Base-by-base conservation (phyloP, 768 basidiomycete genomes). In the Calocybe cyanea region DNA sequence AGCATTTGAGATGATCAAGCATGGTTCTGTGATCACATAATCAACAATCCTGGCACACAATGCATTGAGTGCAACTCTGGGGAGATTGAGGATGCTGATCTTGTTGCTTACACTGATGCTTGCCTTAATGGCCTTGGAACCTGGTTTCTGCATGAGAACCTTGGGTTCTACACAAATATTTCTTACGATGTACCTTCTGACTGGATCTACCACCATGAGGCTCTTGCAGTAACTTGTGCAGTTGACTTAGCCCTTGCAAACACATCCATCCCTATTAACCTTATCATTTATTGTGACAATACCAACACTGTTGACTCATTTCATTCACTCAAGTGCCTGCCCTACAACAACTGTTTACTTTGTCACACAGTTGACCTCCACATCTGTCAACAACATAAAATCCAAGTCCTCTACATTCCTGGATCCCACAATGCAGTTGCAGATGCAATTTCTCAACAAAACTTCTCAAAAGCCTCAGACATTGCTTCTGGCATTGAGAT, bases 201-300 rank as follows among this genome's bases (percentile, higher is more conserved):
- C 3, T 25, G 40, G 2, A 67, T 65, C 17, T 65, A 63, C 47
- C 62, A 43, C 25, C 49, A 52, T 5, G 61, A 67, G 40, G 63
- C 61, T 0, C 40, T 61, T 1, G 43, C 51, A n/a, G 56, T 65
- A 4, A 35, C 18, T 11, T 53, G 31, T 2, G 51, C 55, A 0
- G 23, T 60, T 1, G 7, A 35, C 19, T 54, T 4, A 6, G 50
- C 18, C 42, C n/a, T 28, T 10, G 7, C 4, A 0, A 0, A 6
- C 11, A 2, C 23, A 1, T 7, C 42, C 1, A 7, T 14, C 1
- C 11, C 25, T 1, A 9, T 3, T 0, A 44, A 18, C 7, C 21
- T 63, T 10, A 24, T 59, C 2, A 57, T 68, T 17, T 64, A 47
- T 45, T 57, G 59, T 0, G 63, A 68, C 51, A 67, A 55, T 38